These are phyloP conservation scores for Leccinum subgranulosum DNA, from an alignment of 768 basidiomycete genomes.

Conservation along the genomic window DNA sequence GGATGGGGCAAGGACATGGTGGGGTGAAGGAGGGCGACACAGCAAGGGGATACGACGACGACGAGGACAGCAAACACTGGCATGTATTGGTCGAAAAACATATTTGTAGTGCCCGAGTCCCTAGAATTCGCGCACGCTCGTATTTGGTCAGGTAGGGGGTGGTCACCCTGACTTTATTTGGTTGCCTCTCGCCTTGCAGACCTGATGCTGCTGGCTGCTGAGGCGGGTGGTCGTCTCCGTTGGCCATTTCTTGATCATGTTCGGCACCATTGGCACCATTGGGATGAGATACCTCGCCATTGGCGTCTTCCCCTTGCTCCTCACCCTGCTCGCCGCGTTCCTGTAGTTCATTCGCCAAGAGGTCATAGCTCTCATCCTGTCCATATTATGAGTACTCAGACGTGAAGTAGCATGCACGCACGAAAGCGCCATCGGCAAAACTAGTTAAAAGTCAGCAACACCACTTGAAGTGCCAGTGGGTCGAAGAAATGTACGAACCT, in stretches of 20 bases:
- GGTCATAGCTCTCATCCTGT: conserved; percentile 74
- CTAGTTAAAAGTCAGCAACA: conserved; percentile 33
- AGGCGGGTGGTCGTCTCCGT: conserved; percentile 43
- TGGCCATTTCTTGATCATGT: conserved; percentile 65
- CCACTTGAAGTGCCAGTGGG: conserved; percentile 5
- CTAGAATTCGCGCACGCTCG: conserved; percentile 93
- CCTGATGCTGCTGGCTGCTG: conserved; percentile 38
- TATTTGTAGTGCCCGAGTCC: conserved; percentile 94
- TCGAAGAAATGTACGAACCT: conserved; percentile 42
- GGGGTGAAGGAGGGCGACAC: too few species aligned
- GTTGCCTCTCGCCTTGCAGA: conserved; percentile 71
- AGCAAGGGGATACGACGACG: too few species aligned
- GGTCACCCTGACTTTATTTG: conserved; percentile 90
- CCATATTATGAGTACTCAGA: conserved; percentile 12
- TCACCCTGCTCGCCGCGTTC: conserved; percentile 46
- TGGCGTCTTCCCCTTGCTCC: conserved; percentile 39
- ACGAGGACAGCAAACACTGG: too few species aligned
- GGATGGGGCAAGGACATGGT: too few species aligned
- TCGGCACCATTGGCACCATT: conserved; percentile 62
- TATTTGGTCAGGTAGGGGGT: conserved; percentile 99
- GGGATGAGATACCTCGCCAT: conserved; percentile 44
- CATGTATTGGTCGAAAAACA: conserved; percentile 16
- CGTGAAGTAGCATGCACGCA: conserved; percentile 41
- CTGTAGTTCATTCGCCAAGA: conserved; percentile 50
- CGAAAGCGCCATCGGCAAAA: conserved; percentile 67